Conservation (phyloP, 2,329 filamentous ascomycete species). For the Raffaelea ambrosiae region DNA sequence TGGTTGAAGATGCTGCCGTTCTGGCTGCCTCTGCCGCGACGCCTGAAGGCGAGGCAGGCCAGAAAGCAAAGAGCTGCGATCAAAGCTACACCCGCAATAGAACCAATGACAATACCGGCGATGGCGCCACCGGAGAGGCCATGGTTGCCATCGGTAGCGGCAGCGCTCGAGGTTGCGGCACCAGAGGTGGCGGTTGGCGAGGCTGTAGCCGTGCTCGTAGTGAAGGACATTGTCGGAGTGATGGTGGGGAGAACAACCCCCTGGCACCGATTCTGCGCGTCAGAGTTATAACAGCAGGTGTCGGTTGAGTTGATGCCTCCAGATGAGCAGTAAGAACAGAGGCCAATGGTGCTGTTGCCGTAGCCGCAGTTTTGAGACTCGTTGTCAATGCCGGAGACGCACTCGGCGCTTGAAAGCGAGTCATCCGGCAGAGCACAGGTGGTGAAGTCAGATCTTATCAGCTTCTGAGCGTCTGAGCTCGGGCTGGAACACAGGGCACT, state of each 20-base stretch:
- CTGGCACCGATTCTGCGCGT: constrained; percentile 64
- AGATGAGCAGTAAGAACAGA: constrained; percentile 79
- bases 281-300: constrained; percentile 82
- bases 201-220: constrained; percentile 35
- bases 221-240: constrained; percentile 57
- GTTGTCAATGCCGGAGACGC: constrained; percentile 69
- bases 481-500: constrained; percentile 61
- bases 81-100: constrained; percentile 60
- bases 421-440: constrained; percentile 78
- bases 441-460: constrained; percentile 88
- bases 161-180: constrained; percentile 15
- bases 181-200: constrained; percentile 34
- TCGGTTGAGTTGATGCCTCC: constrained; percentile 88
- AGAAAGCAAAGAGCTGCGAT: constrained; percentile 63
- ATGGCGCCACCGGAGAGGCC: constrained; percentile 75
- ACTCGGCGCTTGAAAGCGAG: constrained; percentile 62
- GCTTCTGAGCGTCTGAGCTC: constrained; percentile 54
- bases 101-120: constrained; percentile 82
- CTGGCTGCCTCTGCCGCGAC: constrained; percentile 46
- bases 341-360: constrained; percentile 57
- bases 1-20: constrained; percentile 79
- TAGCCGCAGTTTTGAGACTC: constrained; percentile 86
- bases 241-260: constrained; percentile 72
- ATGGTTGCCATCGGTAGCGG: constrained; percentile 21
- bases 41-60: constrained; percentile 47